Conservation (phyloP, 176 grass and related monocot genomes). For the Elymus sibiricus region DNA sequence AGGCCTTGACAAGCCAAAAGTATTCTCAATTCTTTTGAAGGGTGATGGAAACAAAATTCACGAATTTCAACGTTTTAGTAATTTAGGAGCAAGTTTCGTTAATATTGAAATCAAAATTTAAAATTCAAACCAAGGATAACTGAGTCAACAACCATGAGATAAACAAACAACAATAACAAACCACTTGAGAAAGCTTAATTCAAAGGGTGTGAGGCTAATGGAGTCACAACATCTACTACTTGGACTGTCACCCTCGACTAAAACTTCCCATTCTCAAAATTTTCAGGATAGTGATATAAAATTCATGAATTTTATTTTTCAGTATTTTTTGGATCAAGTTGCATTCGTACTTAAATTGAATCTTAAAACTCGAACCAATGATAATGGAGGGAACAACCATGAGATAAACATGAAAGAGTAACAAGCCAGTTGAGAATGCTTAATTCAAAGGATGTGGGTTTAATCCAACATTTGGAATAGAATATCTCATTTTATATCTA, state of each 20-base stretch:
- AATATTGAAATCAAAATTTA: background rate
- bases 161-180: background rate
- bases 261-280: background rate
- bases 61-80: background rate
- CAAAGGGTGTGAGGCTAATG: background rate
- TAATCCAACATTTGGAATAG: background rate
- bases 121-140: background rate
- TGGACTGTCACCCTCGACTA: background rate
- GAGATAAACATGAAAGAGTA: background rate
- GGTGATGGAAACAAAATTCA: background rate
- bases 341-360: background rate
- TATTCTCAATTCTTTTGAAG: background rate
- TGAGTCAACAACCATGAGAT: background rate
- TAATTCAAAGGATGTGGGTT: background rate
- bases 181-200: background rate
- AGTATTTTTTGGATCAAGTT: background rate
- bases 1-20: background rate
- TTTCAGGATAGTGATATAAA: background rate
- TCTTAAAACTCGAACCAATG: background rate
- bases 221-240: background rate
- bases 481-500: background rate
- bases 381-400: background rate
- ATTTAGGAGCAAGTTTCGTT: conserved; percentile 1
- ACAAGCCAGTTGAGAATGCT: background rate
- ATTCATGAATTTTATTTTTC: background rate